Percentiles rank a stretch among this genome's conserved stretches.
Evolutionary conservation across 441 rosid genomes (phyloP).

Genomic region (Aleurites moluccanus): DNA sequence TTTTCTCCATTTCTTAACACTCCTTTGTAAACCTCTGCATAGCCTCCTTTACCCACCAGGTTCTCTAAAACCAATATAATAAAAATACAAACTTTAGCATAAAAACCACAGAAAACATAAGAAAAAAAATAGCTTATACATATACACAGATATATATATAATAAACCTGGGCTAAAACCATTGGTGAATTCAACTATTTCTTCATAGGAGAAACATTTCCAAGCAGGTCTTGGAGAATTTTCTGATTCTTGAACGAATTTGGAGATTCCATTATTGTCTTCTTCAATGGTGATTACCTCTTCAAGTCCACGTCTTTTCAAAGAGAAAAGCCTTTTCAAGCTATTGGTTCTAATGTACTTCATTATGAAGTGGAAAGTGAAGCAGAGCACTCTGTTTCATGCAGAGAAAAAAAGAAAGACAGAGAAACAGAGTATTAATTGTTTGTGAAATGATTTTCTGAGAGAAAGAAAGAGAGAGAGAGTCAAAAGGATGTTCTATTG

Average conservation of each 20-base stretch:
- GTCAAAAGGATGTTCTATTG: background rate
- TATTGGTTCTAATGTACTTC: conserved; percentile 73
- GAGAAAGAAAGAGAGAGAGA: background rate
- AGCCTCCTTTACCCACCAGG: conserved; percentile 90
- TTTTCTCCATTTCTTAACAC: conserved; percentile 48
- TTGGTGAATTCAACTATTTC: conserved; percentile 75
- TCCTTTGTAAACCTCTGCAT: conserved; percentile 93
- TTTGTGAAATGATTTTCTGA: background rate
- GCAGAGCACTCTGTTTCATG: conserved; percentile 35
- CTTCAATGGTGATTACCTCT: conserved; percentile 29
- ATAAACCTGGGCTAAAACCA: conserved; percentile 65
- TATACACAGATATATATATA: too few relatives aligned
- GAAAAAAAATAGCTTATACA: background rate
- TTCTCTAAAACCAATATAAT: conserved; percentile 46
- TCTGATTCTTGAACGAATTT: conserved; percentile 37
- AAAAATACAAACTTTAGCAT: conserved; percentile 18
- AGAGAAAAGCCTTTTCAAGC: conserved; percentile 73
- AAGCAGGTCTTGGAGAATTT: conserved; percentile 56
- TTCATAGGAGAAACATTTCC: conserved; percentile 89
- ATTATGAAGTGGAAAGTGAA: conserved; percentile 31
- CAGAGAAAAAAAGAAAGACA: conserved; percentile 2
- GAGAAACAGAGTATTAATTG: background rate
- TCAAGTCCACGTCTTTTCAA: conserved; percentile 60
- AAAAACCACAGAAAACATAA: conserved; percentile 12
- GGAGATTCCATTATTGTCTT: conserved; percentile 23